Percentiles rank a stretch among this genome's conserved stretches.
phyloP scores from a whole-genome alignment of 345 rosid species.

The Salix arbutifolia region DNA sequence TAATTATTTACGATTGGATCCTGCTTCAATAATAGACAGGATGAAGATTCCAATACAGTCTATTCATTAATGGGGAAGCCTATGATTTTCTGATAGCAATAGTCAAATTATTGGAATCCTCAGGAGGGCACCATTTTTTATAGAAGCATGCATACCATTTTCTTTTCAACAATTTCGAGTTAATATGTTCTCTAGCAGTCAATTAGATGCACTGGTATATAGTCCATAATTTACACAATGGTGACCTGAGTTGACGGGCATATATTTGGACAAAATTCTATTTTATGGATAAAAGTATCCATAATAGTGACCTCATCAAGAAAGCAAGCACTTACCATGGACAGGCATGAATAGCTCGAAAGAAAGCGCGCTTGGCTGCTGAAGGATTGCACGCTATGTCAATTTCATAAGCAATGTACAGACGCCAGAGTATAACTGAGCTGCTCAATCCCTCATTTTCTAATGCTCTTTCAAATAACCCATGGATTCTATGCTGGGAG shows the following conservation, averaged over 20 bases:
- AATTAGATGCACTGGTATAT: no score
- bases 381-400: constrained; percentile 49
- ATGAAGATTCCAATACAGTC: no score
- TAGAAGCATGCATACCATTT: no score
- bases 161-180: no score
- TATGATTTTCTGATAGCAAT: no score
- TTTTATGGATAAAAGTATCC: not conserved
- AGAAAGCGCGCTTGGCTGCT: constrained; percentile 70
- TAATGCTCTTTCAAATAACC: constrained; percentile 85
- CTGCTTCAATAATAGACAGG: no score
- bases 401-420: constrained; percentile 77
- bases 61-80: no score
- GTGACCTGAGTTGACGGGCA: not conserved
- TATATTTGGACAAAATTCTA: not conserved
- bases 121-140: no score
- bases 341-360: constrained; percentile 91
- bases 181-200: no score
- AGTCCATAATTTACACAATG: no score
- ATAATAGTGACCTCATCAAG: not conserved
- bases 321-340: constrained; percentile 59
- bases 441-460: constrained; percentile 46
- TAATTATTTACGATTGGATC: not conserved
- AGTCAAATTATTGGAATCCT: no score
- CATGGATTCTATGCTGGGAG: constrained; percentile 68
- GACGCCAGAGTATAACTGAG: constrained; percentile 82